phyloP scores from a whole-genome alignment of 2,329 filamentous ascomycete genomes.

The Hypomyces rosellus region DNA sequence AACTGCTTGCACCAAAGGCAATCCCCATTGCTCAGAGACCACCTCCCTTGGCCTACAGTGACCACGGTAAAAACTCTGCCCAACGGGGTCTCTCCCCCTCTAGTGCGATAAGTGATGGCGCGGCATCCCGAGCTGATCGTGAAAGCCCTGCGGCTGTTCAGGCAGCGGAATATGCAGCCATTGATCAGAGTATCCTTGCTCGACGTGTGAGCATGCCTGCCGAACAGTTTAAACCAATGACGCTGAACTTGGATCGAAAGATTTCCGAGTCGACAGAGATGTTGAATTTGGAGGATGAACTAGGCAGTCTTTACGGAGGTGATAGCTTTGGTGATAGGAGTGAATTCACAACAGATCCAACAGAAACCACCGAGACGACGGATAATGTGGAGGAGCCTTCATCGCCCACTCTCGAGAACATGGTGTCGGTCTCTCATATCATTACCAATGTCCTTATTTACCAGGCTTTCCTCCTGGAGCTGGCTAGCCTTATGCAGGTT shows the following conservation, averaged over 20 bases:
- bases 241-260: slow-evolving; percentile 38
- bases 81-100: slow-evolving; percentile 37
- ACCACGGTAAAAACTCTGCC: slow-evolving; percentile 24
- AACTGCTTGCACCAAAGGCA: slow-evolving; percentile 23
- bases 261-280: slow-evolving; percentile 18
- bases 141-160: slow-evolving; percentile 40
- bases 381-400: slow-evolving; percentile 11
- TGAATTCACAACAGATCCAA: slow-evolving; percentile 18
- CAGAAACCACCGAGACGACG: slow-evolving; percentile 17
- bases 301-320: slow-evolving; percentile 14
- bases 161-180: slow-evolving; percentile 54
- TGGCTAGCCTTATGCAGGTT: slow-evolving; percentile 68
- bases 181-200: slow-evolving; percentile 56
- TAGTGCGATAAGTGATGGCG: slow-evolving; percentile 24
- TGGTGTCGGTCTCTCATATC: slow-evolving; percentile 67
- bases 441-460: slow-evolving; percentile 74
- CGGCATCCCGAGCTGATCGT: slow-evolving; percentile 24
- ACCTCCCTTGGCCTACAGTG: slow-evolving; percentile 32
- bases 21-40: slow-evolving; percentile 38
- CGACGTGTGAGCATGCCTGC: slow-evolving; percentile 46
- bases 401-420: slow-evolving; percentile 18
- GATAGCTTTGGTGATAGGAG: slow-evolving; percentile 9
- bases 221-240: slow-evolving; percentile 38
- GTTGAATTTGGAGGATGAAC: slow-evolving; percentile 12
- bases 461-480: slow-evolving; percentile 73